Percentiles rank a stretch among this genome's conserved stretches.
Evolutionary conservation across 805 yeast genomes (phyloP).

Genomic region (Saccharomycopsis sp.): DNA sequence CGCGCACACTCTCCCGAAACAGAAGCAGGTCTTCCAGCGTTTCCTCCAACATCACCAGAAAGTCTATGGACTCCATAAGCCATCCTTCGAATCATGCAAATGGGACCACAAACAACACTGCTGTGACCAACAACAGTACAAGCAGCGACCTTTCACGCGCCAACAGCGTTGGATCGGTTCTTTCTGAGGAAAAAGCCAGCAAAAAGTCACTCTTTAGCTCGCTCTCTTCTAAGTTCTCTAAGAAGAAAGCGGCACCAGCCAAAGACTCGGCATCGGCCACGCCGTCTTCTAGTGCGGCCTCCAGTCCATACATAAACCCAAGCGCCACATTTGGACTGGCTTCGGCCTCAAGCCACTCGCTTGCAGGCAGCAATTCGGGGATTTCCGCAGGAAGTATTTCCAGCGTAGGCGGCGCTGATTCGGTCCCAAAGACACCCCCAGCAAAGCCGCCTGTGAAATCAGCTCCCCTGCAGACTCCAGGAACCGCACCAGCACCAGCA

Average conservation of each 20-base stretch:
- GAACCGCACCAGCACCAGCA: too few species aligned
- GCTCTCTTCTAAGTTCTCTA: constrained; percentile 27
- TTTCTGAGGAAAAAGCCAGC: constrained; percentile 13
- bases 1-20: not conserved
- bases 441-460: too few species aligned
- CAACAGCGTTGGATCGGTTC: constrained; percentile 23
- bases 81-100: not conserved
- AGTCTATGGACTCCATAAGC: constrained; percentile 6
- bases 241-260: constrained; percentile 16
- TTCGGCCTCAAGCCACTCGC: too few species aligned
- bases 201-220: constrained; percentile 28
- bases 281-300: not conserved
- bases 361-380: too few species aligned
- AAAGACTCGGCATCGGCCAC: constrained; percentile 18
- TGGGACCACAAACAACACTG: constrained; percentile 6
- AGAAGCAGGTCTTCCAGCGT: constrained; percentile 18
- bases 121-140: constrained; percentile 10
- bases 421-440: too few species aligned
- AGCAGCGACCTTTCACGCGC: not conserved
- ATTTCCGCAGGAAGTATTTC: too few species aligned
- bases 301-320: not conserved
- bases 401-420: too few species aligned
- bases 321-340: too few species aligned
- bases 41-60: constrained; percentile 12
- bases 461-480: too few species aligned